A percentile compares a stretch with the other conserved stretches of the same genome.
Conservation (phyloP, 208 protist species). For the Trypanosoma vivax region DNA sequence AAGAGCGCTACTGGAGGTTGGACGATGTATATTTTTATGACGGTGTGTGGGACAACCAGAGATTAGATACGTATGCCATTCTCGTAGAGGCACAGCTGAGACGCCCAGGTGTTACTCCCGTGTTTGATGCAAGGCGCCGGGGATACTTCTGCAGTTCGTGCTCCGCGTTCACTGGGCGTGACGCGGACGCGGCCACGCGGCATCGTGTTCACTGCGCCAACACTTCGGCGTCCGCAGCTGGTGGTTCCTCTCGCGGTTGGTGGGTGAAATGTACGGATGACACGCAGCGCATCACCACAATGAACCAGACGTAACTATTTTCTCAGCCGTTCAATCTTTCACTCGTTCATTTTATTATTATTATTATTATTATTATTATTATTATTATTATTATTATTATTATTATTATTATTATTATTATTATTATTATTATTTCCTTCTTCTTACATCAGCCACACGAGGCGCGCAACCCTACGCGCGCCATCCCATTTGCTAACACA, state of each 20-base stretch:
- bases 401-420: no score
- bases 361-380: no score
- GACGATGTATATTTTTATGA: slow-evolving; percentile 20
- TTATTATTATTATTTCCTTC: no score
- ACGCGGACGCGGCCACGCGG: slow-evolving; percentile 12
- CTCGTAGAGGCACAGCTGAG: slow-evolving; percentile 16
- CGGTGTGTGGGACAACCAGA: slow-evolving; percentile 20
- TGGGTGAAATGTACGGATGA: no score
- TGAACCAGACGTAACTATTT: background rate
- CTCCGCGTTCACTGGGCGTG: slow-evolving; percentile 9
- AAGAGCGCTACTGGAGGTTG: background rate
- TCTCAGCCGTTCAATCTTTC: no score
- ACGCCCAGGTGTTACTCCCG: slow-evolving; percentile 7
- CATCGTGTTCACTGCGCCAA: slow-evolving; percentile 21
- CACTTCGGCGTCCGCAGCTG: background rate
- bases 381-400: no score
- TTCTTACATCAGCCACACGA: no score
- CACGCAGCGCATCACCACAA: background rate
- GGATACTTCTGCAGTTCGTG: slow-evolving; percentile 17
- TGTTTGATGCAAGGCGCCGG: slow-evolving; percentile 3
- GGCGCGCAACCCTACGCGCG: no score
- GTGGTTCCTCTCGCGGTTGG: slow-evolving; percentile 8
- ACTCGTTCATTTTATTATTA: no score
- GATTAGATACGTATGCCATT: slow-evolving; percentile 20
- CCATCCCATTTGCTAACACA: no score